phyloP scores from a whole-genome alignment of 2,329 filamentous ascomycete species.

The Colletotrichum liriopes region DNA sequence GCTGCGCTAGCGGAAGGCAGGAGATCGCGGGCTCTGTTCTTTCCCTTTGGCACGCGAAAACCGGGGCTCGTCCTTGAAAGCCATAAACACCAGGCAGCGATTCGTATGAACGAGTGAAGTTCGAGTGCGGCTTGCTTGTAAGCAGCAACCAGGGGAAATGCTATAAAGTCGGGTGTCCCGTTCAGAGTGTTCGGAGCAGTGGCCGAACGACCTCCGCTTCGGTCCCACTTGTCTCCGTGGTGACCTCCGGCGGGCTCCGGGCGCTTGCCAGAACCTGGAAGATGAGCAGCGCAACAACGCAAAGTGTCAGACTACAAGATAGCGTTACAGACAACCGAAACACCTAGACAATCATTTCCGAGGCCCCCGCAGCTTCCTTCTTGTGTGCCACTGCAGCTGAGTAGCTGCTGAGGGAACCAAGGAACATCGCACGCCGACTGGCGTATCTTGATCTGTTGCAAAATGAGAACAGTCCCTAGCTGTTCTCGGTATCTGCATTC shows the following conservation, averaged over 20 bases:
- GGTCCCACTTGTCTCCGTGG: slow-evolving; percentile 12
- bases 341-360: neutral
- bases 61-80: neutral
- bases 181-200: neutral
- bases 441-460: too few species aligned
- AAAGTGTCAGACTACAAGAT: neutral
- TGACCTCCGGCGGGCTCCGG: slow-evolving; percentile 11
- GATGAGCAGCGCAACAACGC: neutral
- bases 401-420: too few species aligned
- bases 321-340: neutral
- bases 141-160: fast-evolving
- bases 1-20: neutral
- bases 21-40: neutral
- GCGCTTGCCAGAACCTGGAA: too few species aligned
- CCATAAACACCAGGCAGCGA: neutral
- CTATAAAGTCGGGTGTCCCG: neutral
- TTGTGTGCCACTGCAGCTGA: neutral
- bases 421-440: neutral
- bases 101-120: neutral
- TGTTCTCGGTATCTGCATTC: neutral
- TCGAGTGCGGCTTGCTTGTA: too few species aligned
- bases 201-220: neutral
- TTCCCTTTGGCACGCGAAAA: neutral
- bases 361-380: neutral
- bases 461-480: neutral